Evolutionary conservation across 2,329 filamentous ascomycete species (phyloP), one percentile per base, ranked within the genome.

Genomic region (Neofusicoccum sp.): DNA sequence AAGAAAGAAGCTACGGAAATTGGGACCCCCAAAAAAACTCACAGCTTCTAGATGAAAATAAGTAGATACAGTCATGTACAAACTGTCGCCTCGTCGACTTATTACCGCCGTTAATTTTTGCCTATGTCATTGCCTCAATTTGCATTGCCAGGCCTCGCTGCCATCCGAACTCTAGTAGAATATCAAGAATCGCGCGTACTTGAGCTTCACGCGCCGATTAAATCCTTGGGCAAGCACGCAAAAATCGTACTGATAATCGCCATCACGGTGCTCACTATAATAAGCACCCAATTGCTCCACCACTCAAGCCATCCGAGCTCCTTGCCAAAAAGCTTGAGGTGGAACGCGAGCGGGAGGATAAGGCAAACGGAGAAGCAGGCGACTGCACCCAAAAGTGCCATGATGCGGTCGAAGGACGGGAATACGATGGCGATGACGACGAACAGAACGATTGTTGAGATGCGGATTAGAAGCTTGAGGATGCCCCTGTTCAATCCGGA

Each of bases 321-420:
- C 56, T 87, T 83, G 50, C 88, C 87, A 74, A 96, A 98, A 1
- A 98, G 86, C 78, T 93, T 96, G 63, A 98, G 79, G 72, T 98
- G 93, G 73, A 99, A 98, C 4, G 88, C 85, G 36, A 97, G 80
- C 0, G 94, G 95, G 56, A 99, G 82, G 76, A 96, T 93, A 67
- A 98, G 88, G 77, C 94, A 98, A 67, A 98, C 96, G 16, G 91
- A 92, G 70, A 97, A 97, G 78, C 94, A 97, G 14, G 97, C 84
- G 3, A 93, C 90, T 43, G 90, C 92, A 11, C 95, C 94, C 79
- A 98, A 88, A 66, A 97, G 88, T 3, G 91, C 90, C 88, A 96
- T 96, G 72, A 97, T 93, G 59, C 89, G 88, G 74, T 97, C 93
- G 71, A 97, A 97, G 0, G 87, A 85, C 0, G 93, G 93, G 71